Evolutionary conservation across 176 grass and related monocot genomes (phyloP), one percentile per base, ranked within the genome.

Genomic region (Triticum monococcum): DNA sequence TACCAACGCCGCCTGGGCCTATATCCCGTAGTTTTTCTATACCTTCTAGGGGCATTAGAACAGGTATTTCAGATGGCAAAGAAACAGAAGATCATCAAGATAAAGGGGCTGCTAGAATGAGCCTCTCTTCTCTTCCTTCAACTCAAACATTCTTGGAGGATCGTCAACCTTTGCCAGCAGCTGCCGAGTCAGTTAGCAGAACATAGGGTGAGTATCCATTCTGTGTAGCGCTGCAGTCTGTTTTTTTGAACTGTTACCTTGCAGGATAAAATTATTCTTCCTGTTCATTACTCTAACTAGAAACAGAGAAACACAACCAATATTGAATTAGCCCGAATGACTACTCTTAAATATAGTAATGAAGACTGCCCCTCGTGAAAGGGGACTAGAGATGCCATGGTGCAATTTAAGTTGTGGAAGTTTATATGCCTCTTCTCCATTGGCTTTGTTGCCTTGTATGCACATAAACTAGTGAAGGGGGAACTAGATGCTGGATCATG

Each of bases 21-120:
- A 98, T 98, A 78, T 76, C 90, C 50, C 97, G 97, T 2, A 99
- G 97, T 86, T 99, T 94, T 63, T 99, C 97, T 37, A 99, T 99
- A 91, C 97, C 97, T 30, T 95, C 95, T 75, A 91, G 92, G 76
- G 80, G 89, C 78, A 80, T 30, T 28, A 91, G 93, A 85, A 87
- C 90, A 66, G 82, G 64, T 32, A 65, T 91, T 72, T 84, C 89
- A 71, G 91, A 89, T 65, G 76, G 68, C 64, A 87, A 94, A 81
- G 87, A 88, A 70, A 78, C 74, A 52, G 92, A 94, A 40, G 92
- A 72, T 64, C 86, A 65, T 78, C 75, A 78, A n/a, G 85, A 83
- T 52, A 86, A 92, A 76, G 82, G 79, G 54, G 64, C 90, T 22
- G 86, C 90, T 54, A 88, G 90, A 85, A 88, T 87, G 84, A 89